A percentile compares a stretch with the other conserved stretches of the same genome.
These are phyloP conservation scores for Fusarium drepaniforme DNA, from an alignment of 2,329 filamentous ascomycete species.

Conservation along the genomic window DNA sequence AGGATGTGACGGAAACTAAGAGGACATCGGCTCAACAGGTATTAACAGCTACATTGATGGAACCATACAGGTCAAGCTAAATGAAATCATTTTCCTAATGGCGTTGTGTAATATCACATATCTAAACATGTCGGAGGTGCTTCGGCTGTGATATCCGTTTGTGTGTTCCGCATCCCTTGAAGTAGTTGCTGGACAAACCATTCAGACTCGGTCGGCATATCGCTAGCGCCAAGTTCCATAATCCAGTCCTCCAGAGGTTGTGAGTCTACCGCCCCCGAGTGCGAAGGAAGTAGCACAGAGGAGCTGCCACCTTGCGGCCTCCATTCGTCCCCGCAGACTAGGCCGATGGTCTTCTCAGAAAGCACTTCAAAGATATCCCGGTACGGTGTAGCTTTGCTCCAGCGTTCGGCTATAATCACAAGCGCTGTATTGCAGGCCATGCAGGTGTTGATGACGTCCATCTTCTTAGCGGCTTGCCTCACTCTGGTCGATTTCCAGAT, in stretches of 20 bases:
- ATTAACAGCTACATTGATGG: background rate
- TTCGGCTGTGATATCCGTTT: slow-evolving; percentile 1
- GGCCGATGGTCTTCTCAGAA: slow-evolving; percentile 44
- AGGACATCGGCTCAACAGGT: background rate
- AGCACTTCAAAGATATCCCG: slow-evolving; percentile 49
- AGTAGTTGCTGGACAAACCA: slow-evolving; percentile 33
- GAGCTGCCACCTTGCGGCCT: background rate
- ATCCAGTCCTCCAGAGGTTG: slow-evolving; percentile 26
- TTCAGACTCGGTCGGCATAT: slow-evolving; percentile 24
- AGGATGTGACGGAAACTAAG: background rate
- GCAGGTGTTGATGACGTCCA: slow-evolving; percentile 48
- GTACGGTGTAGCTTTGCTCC: slow-evolving; percentile 48
- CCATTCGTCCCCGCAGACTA: slow-evolving; percentile 36
- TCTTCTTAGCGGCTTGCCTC: slow-evolving; percentile 17
- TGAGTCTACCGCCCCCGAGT: background rate
- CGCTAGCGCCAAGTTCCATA: slow-evolving; percentile 15
- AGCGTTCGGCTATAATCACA: slow-evolving; percentile 51
- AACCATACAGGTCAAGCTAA: background rate
- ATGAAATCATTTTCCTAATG: background rate
- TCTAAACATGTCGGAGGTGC: background rate
- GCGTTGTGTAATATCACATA: background rate
- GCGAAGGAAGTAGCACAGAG: background rate
- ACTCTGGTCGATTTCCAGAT: slow-evolving; percentile 39
- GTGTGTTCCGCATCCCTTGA: slow-evolving; percentile 24
- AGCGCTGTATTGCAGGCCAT: slow-evolving; percentile 51